These are phyloP conservation scores for Dentipellis sp. DNA, from an alignment of 768 basidiomycete genomes.

Conservation along the genomic window DNA sequence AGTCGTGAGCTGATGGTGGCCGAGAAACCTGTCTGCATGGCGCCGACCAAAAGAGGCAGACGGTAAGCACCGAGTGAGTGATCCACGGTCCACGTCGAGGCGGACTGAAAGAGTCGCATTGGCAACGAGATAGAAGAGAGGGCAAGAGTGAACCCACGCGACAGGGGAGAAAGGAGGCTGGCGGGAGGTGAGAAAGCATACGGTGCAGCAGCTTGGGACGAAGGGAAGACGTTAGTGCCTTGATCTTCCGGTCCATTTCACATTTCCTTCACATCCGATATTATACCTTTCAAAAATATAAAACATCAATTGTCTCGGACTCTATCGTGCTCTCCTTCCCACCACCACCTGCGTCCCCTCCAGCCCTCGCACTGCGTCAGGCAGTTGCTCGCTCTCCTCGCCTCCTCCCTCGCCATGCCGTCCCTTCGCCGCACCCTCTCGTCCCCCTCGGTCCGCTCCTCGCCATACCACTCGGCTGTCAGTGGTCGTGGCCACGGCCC, in stretches of 20 bases:
- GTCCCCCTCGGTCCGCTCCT: constrained; percentile 56
- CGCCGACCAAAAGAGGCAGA: too few relatives aligned
- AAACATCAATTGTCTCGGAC: background rate
- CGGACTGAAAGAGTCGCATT: background rate
- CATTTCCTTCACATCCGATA: background rate
- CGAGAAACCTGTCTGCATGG: too few relatives aligned
- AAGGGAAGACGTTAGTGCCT: background rate
- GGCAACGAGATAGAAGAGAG: background rate
- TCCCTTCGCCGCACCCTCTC: constrained; percentile 76
- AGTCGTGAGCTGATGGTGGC: too few relatives aligned
- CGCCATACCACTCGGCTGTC: constrained; percentile 50
- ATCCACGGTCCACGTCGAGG: background rate
- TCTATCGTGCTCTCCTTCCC: background rate
- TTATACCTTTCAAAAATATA: background rate
- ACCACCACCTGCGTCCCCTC: constrained; percentile 20
- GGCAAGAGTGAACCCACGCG: background rate
- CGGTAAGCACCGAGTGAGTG: too few relatives aligned
- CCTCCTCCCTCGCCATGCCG: constrained; percentile 43
- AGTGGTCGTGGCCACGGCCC: constrained; percentile 18
- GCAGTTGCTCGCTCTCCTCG: constrained; percentile 14
- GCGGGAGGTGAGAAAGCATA: background rate
- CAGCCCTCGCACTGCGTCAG: constrained; percentile 4
- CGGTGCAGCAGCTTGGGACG: too few relatives aligned
- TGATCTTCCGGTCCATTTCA: background rate
- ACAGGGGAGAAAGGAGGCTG: background rate